Conservation (phyloP, 2,329 filamentous ascomycete genomes). For the Fusarium duplospermum region DNA sequence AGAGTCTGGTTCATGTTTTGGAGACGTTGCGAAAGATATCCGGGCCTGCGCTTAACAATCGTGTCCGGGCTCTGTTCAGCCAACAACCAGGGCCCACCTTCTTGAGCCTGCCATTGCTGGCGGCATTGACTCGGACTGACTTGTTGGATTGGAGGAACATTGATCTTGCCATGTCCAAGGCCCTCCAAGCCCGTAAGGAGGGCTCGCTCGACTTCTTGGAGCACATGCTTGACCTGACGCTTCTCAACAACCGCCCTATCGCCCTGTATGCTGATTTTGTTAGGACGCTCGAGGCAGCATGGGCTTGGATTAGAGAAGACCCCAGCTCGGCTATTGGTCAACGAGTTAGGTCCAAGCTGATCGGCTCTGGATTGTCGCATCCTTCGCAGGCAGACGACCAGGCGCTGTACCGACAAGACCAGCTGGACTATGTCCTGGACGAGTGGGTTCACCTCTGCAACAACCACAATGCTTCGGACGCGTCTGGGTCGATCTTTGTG, state of each 20-base stretch:
- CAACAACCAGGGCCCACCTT: slow-evolving; percentile 67
- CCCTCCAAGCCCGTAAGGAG: slow-evolving; percentile 76
- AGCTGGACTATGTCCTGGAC: slow-evolving; percentile 94
- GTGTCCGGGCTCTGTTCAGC: slow-evolving; percentile 67
- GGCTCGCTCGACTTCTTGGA: slow-evolving; percentile 83
- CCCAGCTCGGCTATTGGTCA: slow-evolving; percentile 72
- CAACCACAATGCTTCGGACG: slow-evolving; percentile 80
- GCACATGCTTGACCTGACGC: slow-evolving; percentile 79
- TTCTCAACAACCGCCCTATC: slow-evolving; percentile 81
- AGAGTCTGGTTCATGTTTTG: slow-evolving; percentile 72
- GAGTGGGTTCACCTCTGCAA: slow-evolving; percentile 91
- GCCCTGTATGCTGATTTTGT: slow-evolving; percentile 89
- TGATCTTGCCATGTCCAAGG: slow-evolving; percentile 78
- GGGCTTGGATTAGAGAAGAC: slow-evolving; percentile 83
- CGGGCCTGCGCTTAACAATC: slow-evolving; percentile 64
- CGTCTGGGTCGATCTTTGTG: slow-evolving; percentile 79
- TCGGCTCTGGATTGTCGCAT: slow-evolving; percentile 55
- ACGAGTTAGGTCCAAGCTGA: slow-evolving; percentile 74
- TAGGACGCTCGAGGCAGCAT: slow-evolving; percentile 82
- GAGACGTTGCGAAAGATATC: slow-evolving; percentile 71
- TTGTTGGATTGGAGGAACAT: slow-evolving; percentile 73
- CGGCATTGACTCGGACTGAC: slow-evolving; percentile 68
- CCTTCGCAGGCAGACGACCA: slow-evolving; percentile 60
- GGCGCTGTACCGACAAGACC: slow-evolving; percentile 72
- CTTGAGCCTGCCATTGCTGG: slow-evolving; percentile 67